These are phyloP conservation scores for Candida pini DNA, from an alignment of 805 yeast species.

Conservation along the genomic window DNA sequence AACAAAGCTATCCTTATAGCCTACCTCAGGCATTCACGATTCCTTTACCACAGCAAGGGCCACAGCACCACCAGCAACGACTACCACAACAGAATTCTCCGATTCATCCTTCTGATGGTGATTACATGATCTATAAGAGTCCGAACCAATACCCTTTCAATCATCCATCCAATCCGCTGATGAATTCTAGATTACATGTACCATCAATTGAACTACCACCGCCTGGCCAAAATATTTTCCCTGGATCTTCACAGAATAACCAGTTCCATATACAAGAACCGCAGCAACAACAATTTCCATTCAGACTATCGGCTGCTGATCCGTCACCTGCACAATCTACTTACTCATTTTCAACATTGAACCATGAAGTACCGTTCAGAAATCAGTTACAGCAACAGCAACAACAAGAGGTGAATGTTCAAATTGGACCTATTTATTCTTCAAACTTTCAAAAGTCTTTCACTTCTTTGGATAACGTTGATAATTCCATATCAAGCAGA, in stretches of 20 bases:
- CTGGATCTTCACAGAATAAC: no score
- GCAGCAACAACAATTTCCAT: background rate
- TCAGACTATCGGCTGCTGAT: background rate
- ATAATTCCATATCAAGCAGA: slow-evolving; percentile 47
- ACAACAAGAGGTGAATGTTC: no score
- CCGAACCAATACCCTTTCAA: no score
- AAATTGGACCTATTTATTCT: no score
- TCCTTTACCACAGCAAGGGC: background rate
- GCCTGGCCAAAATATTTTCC: no score
- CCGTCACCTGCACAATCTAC: background rate
- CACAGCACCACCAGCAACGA: background rate
- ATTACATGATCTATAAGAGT: no score
- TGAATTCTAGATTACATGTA: no score
- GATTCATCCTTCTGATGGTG: no score
- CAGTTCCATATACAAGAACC: no score
- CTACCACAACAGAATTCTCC: background rate
- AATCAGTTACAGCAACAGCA: slow-evolving; percentile 1
- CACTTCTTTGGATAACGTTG: slow-evolving; percentile 35
- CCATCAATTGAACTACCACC: no score
- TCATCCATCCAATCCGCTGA: no score
- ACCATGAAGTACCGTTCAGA: slow-evolving; percentile 1
- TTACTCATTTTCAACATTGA: slow-evolving; percentile 1
- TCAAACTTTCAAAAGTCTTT: no score
- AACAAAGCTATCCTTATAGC: background rate
- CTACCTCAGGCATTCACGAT: background rate